Conservation (phyloP, 1,139 yeast species). For the Saccharomyces pastorianus region DNA sequence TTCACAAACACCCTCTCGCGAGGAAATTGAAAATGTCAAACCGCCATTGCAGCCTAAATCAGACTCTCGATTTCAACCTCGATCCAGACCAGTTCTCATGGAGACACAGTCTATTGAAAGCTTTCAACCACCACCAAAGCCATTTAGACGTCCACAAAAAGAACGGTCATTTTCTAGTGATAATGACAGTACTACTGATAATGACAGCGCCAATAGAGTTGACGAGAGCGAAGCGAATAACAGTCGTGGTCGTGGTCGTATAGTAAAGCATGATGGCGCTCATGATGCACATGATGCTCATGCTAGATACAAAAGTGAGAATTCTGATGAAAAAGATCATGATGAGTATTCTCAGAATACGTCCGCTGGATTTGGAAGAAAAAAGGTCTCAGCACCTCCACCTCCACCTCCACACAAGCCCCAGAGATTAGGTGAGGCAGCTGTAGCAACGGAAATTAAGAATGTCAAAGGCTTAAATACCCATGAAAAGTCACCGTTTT, state of each 20-base stretch:
- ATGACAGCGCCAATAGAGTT: too few relatives aligned
- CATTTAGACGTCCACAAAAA: conserved; percentile 4
- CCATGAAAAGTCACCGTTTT: background rate
- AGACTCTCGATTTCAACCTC: background rate
- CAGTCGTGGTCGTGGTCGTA: background rate
- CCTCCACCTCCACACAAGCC: conserved; percentile 2
- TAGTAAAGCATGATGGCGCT: background rate
- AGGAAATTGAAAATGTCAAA: background rate
- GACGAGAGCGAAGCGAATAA: background rate
- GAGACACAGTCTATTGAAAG: conserved; percentile 1
- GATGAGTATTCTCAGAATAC: too few relatives aligned
- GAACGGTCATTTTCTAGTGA: background rate
- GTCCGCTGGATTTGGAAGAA: background rate
- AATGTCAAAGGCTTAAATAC: background rate
- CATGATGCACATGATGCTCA: background rate
- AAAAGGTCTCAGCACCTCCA: background rate
- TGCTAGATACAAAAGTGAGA: background rate
- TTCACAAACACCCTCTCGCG: background rate
- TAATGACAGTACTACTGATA: too few relatives aligned
- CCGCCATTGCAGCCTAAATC: background rate
- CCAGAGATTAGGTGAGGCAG: background rate
- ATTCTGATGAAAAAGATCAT: background rate
- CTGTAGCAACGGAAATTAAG: background rate
- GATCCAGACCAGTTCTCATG: background rate
- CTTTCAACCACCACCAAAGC: conserved; percentile 22